Evolutionary conservation across 129 eudicot species (phyloP).

Genomic region (Tanacetum coccineum): DNA sequence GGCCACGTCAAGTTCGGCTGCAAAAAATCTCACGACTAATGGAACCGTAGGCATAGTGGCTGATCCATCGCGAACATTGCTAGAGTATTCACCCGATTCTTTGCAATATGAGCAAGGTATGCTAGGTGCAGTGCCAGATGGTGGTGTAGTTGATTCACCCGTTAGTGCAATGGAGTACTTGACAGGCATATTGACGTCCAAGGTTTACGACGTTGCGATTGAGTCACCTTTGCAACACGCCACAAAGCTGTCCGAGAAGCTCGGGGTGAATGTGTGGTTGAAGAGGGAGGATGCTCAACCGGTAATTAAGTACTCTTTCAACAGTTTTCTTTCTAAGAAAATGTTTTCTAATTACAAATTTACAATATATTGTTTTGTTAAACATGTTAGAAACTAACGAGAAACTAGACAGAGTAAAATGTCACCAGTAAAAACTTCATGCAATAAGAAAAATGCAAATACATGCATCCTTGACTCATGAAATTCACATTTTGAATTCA

Average conservation of each 20-base stretch:
- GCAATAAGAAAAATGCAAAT: too few species aligned
- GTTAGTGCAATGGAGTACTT: conserved; percentile 47
- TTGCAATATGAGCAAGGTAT: conserved; percentile 39
- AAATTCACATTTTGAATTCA: too few species aligned
- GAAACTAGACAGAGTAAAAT: too few species aligned
- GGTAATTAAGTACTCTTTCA: conserved; percentile 24
- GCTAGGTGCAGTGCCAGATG: conserved; percentile 38
- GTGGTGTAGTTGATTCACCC: conserved; percentile 10
- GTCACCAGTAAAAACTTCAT: too few species aligned
- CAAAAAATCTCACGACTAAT: neutral
- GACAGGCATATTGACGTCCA: conserved; percentile 33
- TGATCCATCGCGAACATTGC: conserved; percentile 18
- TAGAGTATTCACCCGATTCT: conserved; percentile 31
- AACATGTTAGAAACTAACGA: neutral
- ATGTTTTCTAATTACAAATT: too few species aligned
- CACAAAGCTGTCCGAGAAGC: conserved; percentile 47
- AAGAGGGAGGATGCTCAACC: conserved; percentile 86
- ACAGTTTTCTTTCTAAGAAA: neutral
- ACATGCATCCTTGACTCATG: too few species aligned
- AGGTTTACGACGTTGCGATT: conserved; percentile 47
- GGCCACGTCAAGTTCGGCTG: conserved; percentile 23
- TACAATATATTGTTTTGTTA: neutral
- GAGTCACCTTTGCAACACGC: conserved; percentile 74
- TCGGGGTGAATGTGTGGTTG: conserved; percentile 61
- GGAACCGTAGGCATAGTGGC: neutral